These are phyloP conservation scores for Pezicula radicicola DNA, from an alignment of 2,329 filamentous ascomycete genomes.

Conservation along the genomic window DNA sequence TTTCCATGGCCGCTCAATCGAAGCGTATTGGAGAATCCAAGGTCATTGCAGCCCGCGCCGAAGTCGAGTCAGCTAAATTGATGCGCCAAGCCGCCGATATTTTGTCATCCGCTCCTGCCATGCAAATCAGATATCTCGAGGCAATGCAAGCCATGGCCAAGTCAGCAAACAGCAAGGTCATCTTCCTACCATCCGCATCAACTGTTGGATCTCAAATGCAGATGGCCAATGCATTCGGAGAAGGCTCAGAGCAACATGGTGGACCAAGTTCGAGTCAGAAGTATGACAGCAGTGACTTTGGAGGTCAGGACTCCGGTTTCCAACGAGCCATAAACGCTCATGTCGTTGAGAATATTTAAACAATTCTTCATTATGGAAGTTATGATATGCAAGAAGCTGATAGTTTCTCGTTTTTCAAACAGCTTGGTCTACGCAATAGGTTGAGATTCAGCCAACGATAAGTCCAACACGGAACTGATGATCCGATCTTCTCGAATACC, in stretches of 20 bases:
- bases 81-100: slow-evolving; percentile 95
- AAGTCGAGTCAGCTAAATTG: slow-evolving; percentile 94
- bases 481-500: no score
- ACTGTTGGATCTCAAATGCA: slow-evolving; percentile 57
- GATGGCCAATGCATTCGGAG: slow-evolving; percentile 47
- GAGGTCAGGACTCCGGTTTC: slow-evolving; percentile 58
- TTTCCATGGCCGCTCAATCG: slow-evolving; percentile 97
- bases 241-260: slow-evolving; percentile 50
- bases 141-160: slow-evolving; percentile 99
- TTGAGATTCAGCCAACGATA: no score
- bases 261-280: slow-evolving; percentile 34
- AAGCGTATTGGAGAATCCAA: slow-evolving; percentile 99
- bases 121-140: slow-evolving; percentile 98
- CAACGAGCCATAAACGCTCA: slow-evolving; percentile 78
- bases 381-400: no score
- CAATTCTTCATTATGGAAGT: not conserved
- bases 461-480: no score
- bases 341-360: slow-evolving; percentile 80
- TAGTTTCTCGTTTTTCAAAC: no score
- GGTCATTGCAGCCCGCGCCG: slow-evolving; percentile 94
- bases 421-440: no score
- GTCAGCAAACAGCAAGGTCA: slow-evolving; percentile 82
- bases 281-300: slow-evolving; percentile 43
- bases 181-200: slow-evolving; percentile 66
- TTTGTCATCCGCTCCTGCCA: slow-evolving; percentile 84